phyloP scores from a whole-genome alignment of 2,329 filamentous ascomycete species.

The Fusarium sublunatum region DNA sequence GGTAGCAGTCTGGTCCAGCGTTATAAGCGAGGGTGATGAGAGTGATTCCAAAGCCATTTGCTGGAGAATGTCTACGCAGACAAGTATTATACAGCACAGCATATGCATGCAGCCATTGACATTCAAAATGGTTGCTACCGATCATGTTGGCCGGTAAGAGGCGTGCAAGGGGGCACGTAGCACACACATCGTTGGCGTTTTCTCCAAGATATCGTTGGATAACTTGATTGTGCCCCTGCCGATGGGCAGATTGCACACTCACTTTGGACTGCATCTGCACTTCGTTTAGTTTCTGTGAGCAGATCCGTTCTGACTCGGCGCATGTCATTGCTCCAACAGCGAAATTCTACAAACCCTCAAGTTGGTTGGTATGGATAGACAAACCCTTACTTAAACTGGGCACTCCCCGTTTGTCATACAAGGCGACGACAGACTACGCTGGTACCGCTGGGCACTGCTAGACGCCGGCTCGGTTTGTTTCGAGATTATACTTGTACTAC shows the following conservation, averaged over 20 bases:
- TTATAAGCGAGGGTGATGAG: slow-evolving; percentile 12
- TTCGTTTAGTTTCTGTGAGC: background rate
- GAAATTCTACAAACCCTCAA: slow-evolving; percentile 30
- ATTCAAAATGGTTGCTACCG: too few relatives aligned
- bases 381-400: too few relatives aligned
- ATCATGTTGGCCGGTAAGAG: background rate
- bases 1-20: slow-evolving; percentile 5
- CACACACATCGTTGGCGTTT: slow-evolving; percentile 22
- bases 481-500: too few relatives aligned
- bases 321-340: slow-evolving; percentile 18
- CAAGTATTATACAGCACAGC: background rate
- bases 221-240: slow-evolving; percentile 14
- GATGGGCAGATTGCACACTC: slow-evolving; percentile 16
- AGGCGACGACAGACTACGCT: too few relatives aligned
- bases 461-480: too few relatives aligned
- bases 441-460: too few relatives aligned
- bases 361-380: slow-evolving; percentile 24
- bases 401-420: too few relatives aligned
- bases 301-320: slow-evolving; percentile 12
- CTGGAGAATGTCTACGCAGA: slow-evolving; percentile 35
- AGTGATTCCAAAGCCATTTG: slow-evolving; percentile 29
- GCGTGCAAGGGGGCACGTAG: background rate
- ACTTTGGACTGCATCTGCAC: slow-evolving; percentile 4
- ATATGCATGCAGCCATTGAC: background rate
- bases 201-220: slow-evolving; percentile 19